phyloP scores from a whole-genome alignment of 805 yeast genomes.

The Ogataea dorogensis region DNA sequence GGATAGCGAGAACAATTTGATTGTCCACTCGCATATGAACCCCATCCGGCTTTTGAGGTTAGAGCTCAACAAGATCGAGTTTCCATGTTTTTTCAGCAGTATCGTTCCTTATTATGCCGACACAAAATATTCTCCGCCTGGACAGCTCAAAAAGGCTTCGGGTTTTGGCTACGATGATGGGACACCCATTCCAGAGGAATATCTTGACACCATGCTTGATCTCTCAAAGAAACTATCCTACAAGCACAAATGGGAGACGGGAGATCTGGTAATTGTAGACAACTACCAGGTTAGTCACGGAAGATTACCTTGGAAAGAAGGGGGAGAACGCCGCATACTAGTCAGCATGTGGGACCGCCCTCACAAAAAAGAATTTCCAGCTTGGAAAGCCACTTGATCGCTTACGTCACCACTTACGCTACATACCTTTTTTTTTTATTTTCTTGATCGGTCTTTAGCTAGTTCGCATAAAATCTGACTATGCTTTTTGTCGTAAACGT shows the following conservation, averaged over 20 bases:
- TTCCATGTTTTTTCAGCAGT: conserved; percentile 27
- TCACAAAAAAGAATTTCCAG: conserved; percentile 23
- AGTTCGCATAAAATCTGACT: no score
- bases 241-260: conserved; percentile 31
- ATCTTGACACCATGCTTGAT: conserved; percentile 20
- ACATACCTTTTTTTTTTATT: no score
- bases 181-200: conserved; percentile 16
- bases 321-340: conserved; percentile 29
- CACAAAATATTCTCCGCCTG: conserved; percentile 7
- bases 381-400: not conserved
- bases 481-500: no score
- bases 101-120: conserved; percentile 24
- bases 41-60: conserved; percentile 23
- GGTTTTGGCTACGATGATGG: conserved; percentile 24
- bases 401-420: no score
- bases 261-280: conserved; percentile 35
- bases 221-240: conserved; percentile 24
- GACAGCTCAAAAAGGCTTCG: conserved; percentile 8
- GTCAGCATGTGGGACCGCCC: conserved; percentile 37
- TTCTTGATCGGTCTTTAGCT: no score
- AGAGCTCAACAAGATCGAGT: conserved; percentile 13
- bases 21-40: conserved; percentile 28
- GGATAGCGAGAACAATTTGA: conserved; percentile 27
- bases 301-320: conserved; percentile 28
- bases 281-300: conserved; percentile 38